Base-by-base conservation (phyloP, 768 basidiomycete genomes). In the Russula sp. region DNA sequence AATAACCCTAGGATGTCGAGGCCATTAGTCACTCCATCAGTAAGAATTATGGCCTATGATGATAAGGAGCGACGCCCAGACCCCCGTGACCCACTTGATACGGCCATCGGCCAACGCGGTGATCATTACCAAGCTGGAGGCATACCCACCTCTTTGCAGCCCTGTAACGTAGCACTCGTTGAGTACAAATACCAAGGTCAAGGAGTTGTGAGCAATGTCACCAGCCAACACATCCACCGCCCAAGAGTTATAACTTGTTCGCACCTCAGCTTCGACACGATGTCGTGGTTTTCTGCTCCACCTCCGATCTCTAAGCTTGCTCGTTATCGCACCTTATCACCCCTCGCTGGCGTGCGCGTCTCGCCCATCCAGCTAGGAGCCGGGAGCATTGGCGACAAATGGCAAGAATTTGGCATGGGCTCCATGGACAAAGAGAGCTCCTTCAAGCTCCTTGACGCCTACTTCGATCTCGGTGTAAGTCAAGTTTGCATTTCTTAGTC, bases 371-470 rank as follows among this genome's bases (percentile, higher is more conserved):
- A 70, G 32, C 73, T 79, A 11, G 78, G 78, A 2, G 76, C 70
- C 1, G 75, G 76, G 76, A 75, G 72, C 54, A 70, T 78, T 34
- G 78, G 78, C 30, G 74, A 77, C 65, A 74, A 76, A 61, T 78
- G 77, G 77, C 67, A 38, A 44, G 67, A 57, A 0, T 32, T 65
- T 16, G 70, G 69, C 28, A 63, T 76, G 66, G 77, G 77, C 1
- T 58, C 64, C 2, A 76, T 78, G 74, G 61, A 67, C 68, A 76
- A 77, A 72, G 74, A 77, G 49, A 50, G 62, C 38, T 69, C 73
- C 20, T 78, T 78, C 69, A 70, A 77, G 70, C 72, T 79, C 18
- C 73, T 81, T 6, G 78, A 80, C 59, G 72, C 75, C 5, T 76
- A 69, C 58, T 75, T 73, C 36, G 73, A 30, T 36, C 71, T 72